Base-by-base conservation (phyloP, 768 basidiomycete genomes). In the Suillus lakei region DNA sequence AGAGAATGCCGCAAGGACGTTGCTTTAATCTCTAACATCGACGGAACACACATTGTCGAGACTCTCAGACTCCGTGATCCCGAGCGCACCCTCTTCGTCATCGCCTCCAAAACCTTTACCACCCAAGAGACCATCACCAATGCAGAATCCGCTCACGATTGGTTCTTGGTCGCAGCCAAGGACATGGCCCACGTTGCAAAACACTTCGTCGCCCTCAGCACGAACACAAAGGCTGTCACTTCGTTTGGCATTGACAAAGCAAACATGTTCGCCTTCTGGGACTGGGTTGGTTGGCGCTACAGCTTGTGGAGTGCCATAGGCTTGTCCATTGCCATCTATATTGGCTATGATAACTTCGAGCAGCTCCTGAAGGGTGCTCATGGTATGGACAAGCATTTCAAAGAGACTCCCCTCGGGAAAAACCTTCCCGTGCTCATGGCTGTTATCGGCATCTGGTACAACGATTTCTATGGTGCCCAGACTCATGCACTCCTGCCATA, bases 211-310 rank as follows among this genome's bases (percentile, higher is more conserved):
- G 98, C 98, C 4, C 88, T 99, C 64, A 96, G 93, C 73, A 99
- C 98, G 64, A 99, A 99, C 79, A 95, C 95, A 60, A 86, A 90
- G 74, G 95, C 93, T 13, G 98, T 99, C 63, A 92, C 93, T 21
- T 88, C 85, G 3, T 99, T 99, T 73, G 98, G 98, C 48, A 99
- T 99, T 73, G 84, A 91, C 54, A 78, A 89, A 66, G 85, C 85
- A 70, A 98, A 98, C 82, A 99, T 99, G 96, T 99, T 99, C 88
- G 90, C 92, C 76, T 99, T 99, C 88, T 99, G 97, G 97, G 98
- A 99, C 80, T 99, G 98, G 98, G 98, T 99, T 68, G 98, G 98
- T 67, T 98, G 98, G 32, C 88, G 97, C 68, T 99, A 99, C 86
- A 95, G 92, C 71, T 84, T 99, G 69, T 99, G 98, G 97, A 96